Evolutionary conservation across 768 basidiomycete genomes (phyloP).

Genomic region (Lactarius quietus): DNA sequence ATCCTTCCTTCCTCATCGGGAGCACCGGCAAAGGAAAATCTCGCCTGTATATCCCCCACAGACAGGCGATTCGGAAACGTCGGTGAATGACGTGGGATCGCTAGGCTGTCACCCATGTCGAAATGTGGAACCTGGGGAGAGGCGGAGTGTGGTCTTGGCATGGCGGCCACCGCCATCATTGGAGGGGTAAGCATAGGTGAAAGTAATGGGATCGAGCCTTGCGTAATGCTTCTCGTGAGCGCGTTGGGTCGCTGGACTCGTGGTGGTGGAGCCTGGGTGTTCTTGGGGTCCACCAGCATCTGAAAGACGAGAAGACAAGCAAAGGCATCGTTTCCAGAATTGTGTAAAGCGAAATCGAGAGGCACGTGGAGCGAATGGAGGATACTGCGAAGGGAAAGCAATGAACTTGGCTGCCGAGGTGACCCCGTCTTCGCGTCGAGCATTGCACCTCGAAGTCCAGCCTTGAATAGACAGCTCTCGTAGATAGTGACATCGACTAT

Average conservation of each 20-base stretch:
- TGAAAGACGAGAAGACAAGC: constrained; percentile 66
- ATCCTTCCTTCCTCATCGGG: constrained; percentile 23
- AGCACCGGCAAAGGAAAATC: neutral
- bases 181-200: constrained; percentile 22
- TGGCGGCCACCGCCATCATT: neutral
- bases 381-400: constrained; percentile 60
- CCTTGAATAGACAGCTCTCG: constrained; percentile 59
- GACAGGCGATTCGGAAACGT: constrained; percentile 11
- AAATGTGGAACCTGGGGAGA: constrained; percentile 10
- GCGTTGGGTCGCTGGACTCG: constrained; percentile 4
- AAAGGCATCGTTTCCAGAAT: constrained; percentile 80
- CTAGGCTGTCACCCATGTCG: neutral
- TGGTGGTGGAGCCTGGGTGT: constrained; percentile 34
- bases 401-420: constrained; percentile 47
- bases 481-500: constrained; percentile 60
- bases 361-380: constrained; percentile 54
- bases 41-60: neutral
- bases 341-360: constrained; percentile 49
- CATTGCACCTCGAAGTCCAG: constrained; percentile 59
- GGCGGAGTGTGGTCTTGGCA: constrained; percentile 17
- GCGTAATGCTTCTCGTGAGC: neutral
- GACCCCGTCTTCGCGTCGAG: constrained; percentile 54
- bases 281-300: constrained; percentile 56
- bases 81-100: neutral
- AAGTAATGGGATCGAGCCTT: constrained; percentile 16